Evolutionary conservation across 2,329 filamentous ascomycete species (phyloP).

Genomic region (Claviceps purpurea): DNA sequence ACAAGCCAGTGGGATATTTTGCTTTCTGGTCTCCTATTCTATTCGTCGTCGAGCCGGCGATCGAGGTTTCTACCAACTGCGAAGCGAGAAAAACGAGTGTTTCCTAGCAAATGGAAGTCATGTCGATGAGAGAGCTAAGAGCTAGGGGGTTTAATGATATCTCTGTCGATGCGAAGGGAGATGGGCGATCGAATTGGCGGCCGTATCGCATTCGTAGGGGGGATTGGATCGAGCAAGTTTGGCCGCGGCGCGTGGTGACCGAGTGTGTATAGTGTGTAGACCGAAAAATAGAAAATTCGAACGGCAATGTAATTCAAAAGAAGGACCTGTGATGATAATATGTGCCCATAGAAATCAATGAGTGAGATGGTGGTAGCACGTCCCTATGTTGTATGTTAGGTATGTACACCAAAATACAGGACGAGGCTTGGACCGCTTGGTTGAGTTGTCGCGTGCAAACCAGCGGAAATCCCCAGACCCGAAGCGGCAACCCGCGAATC

Average conservation of each 20-base stretch:
- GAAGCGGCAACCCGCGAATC: too few species aligned
- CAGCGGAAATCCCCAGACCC: too few species aligned
- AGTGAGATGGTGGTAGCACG: not conserved
- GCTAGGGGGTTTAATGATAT: not conserved
- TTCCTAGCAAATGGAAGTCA: conserved; percentile 14
- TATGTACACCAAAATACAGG: not conserved
- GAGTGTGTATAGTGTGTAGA: not conserved
- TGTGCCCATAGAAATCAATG: not conserved
- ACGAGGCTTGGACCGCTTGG: too few species aligned
- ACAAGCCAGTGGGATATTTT: not conserved
- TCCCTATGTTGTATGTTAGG: too few species aligned
- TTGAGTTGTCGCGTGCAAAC: too few species aligned
- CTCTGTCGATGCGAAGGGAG: not conserved
- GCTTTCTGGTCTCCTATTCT: not conserved
- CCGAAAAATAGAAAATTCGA: not conserved
- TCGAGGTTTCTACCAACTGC: not conserved
- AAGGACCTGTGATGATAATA: not conserved
- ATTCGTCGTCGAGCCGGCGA: not conserved
- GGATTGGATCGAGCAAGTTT: not conserved
- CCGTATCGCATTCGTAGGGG: not conserved
- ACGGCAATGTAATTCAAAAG: not conserved
- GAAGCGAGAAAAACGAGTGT: not conserved
- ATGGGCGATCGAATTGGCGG: not conserved
- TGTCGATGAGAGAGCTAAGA: conserved; percentile 9
- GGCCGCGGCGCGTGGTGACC: not conserved